A percentile compares a stretch with the other conserved stretches of the same genome.
Conservation (phyloP, 2,329 filamentous ascomycete genomes). For the Fusarium paranaense region DNA sequence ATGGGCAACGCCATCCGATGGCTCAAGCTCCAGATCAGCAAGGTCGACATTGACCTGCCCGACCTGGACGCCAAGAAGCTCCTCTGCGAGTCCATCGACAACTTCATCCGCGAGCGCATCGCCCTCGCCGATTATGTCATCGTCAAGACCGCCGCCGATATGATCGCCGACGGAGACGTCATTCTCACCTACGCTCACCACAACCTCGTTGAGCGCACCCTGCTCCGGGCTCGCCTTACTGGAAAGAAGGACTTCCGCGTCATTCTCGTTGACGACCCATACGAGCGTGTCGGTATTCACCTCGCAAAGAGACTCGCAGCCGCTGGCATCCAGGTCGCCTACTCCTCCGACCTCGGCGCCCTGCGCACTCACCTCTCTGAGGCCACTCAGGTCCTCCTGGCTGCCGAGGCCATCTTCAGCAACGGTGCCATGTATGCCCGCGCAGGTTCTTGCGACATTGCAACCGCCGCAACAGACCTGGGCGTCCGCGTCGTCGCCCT, state of each 20-base stretch:
- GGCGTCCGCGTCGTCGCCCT: slow-evolving; percentile 88
- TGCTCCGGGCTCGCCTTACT: slow-evolving; percentile 75
- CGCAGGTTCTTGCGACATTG: slow-evolving; percentile 87
- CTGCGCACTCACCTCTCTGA: slow-evolving; percentile 77
- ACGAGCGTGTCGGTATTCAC: slow-evolving; percentile 62
- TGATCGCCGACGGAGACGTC: slow-evolving; percentile 83
- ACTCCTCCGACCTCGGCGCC: slow-evolving; percentile 81
- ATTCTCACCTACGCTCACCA: slow-evolving; percentile 90
- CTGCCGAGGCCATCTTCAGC: slow-evolving; percentile 94
- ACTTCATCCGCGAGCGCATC: slow-evolving; percentile 90
- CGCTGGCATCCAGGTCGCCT: slow-evolving; percentile 81
- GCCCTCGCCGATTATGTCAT: slow-evolving; percentile 89
- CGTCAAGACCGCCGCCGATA: slow-evolving; percentile 77
- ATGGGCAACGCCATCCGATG: slow-evolving; percentile 98
- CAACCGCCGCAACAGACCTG: slow-evolving; percentile 81
- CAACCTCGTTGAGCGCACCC: slow-evolving; percentile 84
- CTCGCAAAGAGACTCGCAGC: slow-evolving; percentile 77
- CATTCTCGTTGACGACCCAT: slow-evolving; percentile 81
- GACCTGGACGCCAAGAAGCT: slow-evolving; percentile 85
- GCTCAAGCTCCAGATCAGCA: slow-evolving; percentile 92
- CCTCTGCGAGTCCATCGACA: slow-evolving; percentile 85
- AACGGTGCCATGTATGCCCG: slow-evolving; percentile 92
- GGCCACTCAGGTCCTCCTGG: slow-evolving; percentile 82
- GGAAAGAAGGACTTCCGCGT: slow-evolving; percentile 83
- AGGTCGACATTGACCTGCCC: slow-evolving; percentile 86